Conservation (phyloP, 495 filamentous ascomycete genomes). For the Usnea hakonensis region DNA sequence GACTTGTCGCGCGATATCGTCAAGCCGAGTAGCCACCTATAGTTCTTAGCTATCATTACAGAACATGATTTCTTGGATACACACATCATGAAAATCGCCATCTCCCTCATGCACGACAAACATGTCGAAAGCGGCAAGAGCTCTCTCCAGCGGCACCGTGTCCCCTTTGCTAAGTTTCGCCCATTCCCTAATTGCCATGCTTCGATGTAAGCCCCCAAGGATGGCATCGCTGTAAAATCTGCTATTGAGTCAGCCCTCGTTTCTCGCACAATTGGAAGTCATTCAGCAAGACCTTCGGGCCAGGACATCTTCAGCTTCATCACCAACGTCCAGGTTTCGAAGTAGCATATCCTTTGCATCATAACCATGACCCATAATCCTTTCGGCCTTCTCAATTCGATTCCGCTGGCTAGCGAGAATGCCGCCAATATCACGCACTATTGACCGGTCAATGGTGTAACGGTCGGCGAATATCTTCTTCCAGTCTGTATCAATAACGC, state of each 20-base stretch:
- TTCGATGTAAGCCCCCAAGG: constrained; percentile 72
- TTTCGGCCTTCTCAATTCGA: constrained; percentile 59
- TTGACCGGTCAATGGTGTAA: constrained; percentile 44
- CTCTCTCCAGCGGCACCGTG: constrained; percentile 58
- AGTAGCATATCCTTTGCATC: constrained; percentile 84
- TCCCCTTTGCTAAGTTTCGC: constrained; percentile 44
- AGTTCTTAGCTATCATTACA: constrained; percentile 8
- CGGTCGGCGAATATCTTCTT: constrained; percentile 60
- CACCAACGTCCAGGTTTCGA: constrained; percentile 49
- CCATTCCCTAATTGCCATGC: constrained; percentile 72
- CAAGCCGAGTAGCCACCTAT: constrained; percentile 54
- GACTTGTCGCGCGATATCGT: constrained; percentile 52
- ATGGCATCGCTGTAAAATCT: constrained; percentile 70
- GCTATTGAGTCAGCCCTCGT: constrained; percentile 1
- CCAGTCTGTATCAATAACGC: constrained; percentile 63
- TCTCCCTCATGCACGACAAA: constrained; percentile 66
- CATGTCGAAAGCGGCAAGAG: constrained; percentile 75
- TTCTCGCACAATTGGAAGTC: background rate
- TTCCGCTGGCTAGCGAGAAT: constrained; percentile 61
- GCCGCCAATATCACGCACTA: constrained; percentile 54
- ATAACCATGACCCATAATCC: constrained; percentile 65
- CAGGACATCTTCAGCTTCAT: constrained; percentile 64
- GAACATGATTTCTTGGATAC: constrained; percentile 18
- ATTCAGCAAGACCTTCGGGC: constrained; percentile 58
- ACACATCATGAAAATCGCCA: constrained; percentile 66